A percentile compares a stretch with the other conserved stretches of the same genome.
Evolutionary conservation across 1,284 basidiomycete species (phyloP).

Genomic region (Heimioporus retisporus): DNA sequence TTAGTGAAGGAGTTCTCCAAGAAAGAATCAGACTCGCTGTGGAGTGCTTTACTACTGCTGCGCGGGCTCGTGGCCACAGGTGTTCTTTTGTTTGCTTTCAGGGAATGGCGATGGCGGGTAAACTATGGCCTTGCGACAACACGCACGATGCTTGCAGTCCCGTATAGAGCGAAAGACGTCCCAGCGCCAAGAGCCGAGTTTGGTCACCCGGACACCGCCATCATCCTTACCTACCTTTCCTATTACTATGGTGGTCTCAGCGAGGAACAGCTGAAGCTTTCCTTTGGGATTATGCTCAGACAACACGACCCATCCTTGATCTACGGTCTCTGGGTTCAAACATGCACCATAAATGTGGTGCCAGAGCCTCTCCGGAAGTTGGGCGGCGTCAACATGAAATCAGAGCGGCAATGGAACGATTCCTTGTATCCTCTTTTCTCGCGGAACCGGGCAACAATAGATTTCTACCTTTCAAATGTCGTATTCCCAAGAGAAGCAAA

Average conservation of each 20-base stretch:
- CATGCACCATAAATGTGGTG: conserved; percentile 17
- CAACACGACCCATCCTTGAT: conserved; percentile 53
- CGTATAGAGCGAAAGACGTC: background rate
- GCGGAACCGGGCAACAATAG: conserved; percentile 49
- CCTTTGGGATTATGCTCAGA: conserved; percentile 51
- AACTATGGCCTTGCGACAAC: conserved; percentile 57
- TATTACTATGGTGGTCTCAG: conserved; percentile 57
- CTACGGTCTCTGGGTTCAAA: conserved; percentile 54
- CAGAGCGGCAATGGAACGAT: conserved; percentile 43
- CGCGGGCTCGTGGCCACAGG: conserved; percentile 54
- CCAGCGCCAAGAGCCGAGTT: background rate
- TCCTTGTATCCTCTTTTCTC: conserved; percentile 47
- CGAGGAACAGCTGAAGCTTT: conserved; percentile 45
- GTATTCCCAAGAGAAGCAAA: conserved; percentile 42
- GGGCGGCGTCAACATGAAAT: conserved; percentile 31
- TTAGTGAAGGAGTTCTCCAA: conserved; percentile 23
- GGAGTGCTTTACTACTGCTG: conserved; percentile 50
- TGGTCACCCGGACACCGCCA: background rate
- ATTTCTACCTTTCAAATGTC: conserved; percentile 56
- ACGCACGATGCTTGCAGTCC: conserved; percentile 38
- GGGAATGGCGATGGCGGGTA: conserved; percentile 56
- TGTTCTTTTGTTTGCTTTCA: conserved; percentile 29
- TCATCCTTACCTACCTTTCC: background rate
- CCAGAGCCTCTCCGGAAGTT: conserved; percentile 36
- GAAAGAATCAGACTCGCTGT: conserved; percentile 23